phyloP scores from a whole-genome alignment of 2,329 filamentous ascomycete genomes.

The Metarhizium guizhouense region DNA sequence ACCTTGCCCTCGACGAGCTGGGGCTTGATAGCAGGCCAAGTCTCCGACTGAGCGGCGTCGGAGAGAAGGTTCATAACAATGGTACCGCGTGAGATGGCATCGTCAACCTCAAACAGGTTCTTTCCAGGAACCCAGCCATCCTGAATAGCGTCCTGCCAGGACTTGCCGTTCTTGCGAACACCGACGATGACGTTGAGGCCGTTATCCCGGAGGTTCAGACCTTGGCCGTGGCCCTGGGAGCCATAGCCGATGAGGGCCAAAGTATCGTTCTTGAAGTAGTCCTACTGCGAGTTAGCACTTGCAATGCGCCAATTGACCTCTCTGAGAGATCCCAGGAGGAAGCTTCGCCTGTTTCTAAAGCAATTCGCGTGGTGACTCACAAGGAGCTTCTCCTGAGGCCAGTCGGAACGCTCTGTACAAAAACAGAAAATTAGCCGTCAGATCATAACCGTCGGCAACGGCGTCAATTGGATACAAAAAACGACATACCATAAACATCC shows the following conservation, averaged over 20 bases:
- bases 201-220: slow-evolving; percentile 99
- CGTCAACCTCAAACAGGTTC: slow-evolving; percentile 97
- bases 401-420: slow-evolving; percentile 84
- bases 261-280: slow-evolving; percentile 99
- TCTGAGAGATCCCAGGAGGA: background rate
- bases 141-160: slow-evolving; percentile 94
- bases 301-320: background rate
- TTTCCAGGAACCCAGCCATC: slow-evolving; percentile 98
- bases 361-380: slow-evolving; percentile 44
- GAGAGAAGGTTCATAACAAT: slow-evolving; percentile 99
- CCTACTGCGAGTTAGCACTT: slow-evolving; percentile 39
- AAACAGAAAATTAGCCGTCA: slow-evolving; percentile 1
- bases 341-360: background rate
- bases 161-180: slow-evolving; percentile 96
- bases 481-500: slow-evolving; percentile 72
- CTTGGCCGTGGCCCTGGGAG: slow-evolving; percentile 97
- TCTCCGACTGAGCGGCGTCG: slow-evolving; percentile 97
- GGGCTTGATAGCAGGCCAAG: slow-evolving; percentile 96
- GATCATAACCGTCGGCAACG: slow-evolving; percentile 6
- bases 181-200: slow-evolving; percentile 98
- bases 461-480: background rate
- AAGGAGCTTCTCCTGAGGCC: slow-evolving; percentile 96
- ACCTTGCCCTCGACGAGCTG: slow-evolving; percentile 98
- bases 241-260: slow-evolving; percentile 98
- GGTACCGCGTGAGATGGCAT: slow-evolving; percentile 87